Percentiles rank a stretch among this genome's conserved stretches.
Conservation (phyloP, 1,284 basidiomycete species). For the Microbotryomycetes sp. region DNA sequence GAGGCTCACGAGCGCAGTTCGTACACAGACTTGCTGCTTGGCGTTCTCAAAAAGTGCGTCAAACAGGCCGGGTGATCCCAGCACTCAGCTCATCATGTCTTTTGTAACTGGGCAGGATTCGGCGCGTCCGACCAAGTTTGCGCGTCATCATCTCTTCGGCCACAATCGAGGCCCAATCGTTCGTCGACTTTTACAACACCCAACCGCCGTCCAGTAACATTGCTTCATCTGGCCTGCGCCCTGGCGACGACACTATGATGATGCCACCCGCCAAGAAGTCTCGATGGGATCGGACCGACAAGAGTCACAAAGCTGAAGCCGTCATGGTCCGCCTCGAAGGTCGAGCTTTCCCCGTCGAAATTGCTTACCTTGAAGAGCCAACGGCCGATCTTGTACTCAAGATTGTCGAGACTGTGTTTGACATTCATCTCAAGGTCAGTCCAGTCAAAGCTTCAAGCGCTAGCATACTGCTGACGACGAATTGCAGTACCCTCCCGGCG, state of each 20-base stretch:
- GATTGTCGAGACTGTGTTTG: conserved; percentile 43
- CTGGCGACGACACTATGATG: conserved; percentile 35
- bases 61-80: not conserved
- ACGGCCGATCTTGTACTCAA: conserved; percentile 41
- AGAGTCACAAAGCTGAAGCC: conserved; percentile 29
- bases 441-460: too few species aligned
- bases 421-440: conserved; percentile 55
- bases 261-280: conserved; percentile 42
- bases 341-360: conserved; percentile 42
- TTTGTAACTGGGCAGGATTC: conserved; percentile 49
- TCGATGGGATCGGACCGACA: conserved; percentile 18
- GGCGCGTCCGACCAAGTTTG: conserved; percentile 77
- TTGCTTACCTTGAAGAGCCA: conserved; percentile 42
- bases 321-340: conserved; percentile 43
- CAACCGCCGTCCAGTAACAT: conserved; percentile 1
- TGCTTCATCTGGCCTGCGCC: not conserved
- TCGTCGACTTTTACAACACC: conserved; percentile 78
- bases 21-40: conserved; percentile 45
- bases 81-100: not conserved
- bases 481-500: conserved; percentile 42
- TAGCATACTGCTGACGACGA: not conserved
- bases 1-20: conserved; percentile 45
- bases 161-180: conserved; percentile 82
- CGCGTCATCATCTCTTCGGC: conserved; percentile 90
- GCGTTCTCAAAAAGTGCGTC: conserved; percentile 47